Percentiles rank a stretch among this genome's conserved stretches.
phyloP scores from a whole-genome alignment of 2,329 filamentous ascomycete genomes.

The Tympanopsis confertula region DNA sequence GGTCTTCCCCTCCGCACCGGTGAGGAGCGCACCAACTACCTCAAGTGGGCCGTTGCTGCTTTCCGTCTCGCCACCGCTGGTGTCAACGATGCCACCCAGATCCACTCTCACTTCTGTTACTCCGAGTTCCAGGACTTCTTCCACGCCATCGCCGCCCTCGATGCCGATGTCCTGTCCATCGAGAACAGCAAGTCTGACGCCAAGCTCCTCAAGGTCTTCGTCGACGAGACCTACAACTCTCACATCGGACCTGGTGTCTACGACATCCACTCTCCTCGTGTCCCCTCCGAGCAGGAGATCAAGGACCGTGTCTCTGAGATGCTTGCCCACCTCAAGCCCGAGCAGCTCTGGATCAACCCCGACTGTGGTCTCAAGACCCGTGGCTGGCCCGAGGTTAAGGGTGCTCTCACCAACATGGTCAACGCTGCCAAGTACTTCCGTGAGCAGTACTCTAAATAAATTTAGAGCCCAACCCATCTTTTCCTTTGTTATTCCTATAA shows the following conservation, averaged over 20 bases:
- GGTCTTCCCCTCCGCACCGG: conserved; percentile 93
- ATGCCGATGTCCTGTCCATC: conserved; percentile 95
- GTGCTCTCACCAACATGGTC: conserved; percentile 90
- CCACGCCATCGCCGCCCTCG: conserved; percentile 95
- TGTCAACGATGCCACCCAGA: conserved; percentile 92
- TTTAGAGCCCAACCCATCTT: too few species aligned
- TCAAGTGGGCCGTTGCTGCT: conserved; percentile 92
- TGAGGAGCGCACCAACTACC: conserved; percentile 91
- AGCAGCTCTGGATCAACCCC: conserved; percentile 99
- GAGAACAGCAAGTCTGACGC: conserved; percentile 99
- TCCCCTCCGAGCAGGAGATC: conserved; percentile 95
- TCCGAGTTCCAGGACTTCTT: conserved; percentile 99
- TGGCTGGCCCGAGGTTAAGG: conserved; percentile 98
- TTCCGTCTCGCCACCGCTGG: conserved; percentile 93
- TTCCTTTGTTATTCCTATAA: conserved; percentile 4
- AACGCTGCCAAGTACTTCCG: conserved; percentile 96
- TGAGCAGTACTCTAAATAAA: conserved; percentile 66
- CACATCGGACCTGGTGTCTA: conserved; percentile 99
- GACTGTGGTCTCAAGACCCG: conserved; percentile 99
- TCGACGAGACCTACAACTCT: conserved; percentile 90
- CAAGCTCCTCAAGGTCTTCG: conserved; percentile 97
- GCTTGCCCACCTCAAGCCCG: conserved; percentile 90
- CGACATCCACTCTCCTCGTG: conserved; percentile 98
- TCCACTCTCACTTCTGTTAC: conserved; percentile 99
- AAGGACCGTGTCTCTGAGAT: conserved; percentile 96